Conservation (phyloP, 169 alveolate species). For the Plasmodium coatneyi region DNA sequence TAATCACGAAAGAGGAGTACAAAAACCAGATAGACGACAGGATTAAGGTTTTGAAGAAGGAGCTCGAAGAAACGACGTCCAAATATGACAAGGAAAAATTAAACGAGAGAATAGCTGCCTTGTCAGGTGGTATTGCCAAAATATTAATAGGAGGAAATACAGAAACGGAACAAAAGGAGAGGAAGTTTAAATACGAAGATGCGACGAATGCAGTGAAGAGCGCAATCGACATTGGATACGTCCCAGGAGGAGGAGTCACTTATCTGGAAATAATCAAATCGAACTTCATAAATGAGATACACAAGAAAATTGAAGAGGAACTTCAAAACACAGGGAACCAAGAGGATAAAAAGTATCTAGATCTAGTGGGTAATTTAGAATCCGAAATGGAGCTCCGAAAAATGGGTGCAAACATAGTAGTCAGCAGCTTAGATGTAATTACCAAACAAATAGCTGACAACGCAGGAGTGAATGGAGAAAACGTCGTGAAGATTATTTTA, state of each 20-base stretch:
- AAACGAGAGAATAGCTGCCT: constrained; percentile 91
- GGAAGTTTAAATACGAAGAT: constrained; percentile 88
- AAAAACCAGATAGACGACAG: constrained; percentile 74
- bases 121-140: constrained; percentile 92
- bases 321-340: constrained; percentile 28
- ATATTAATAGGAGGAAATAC: constrained; percentile 90
- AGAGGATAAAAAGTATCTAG: constrained; percentile 61
- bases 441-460: constrained; percentile 89
- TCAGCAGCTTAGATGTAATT: constrained; percentile 87
- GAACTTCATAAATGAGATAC: constrained; percentile 79
- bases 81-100: constrained; percentile 88
- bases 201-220: constrained; percentile 92
- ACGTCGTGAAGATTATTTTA: constrained; percentile 87
- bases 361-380: constrained; percentile 85
- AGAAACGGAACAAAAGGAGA: constrained; percentile 91
- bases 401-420: constrained; percentile 90
- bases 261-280: constrained; percentile 86
- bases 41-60: constrained; percentile 76
- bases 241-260: constrained; percentile 94
- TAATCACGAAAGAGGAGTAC: constrained; percentile 85
- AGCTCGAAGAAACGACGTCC: constrained; percentile 86
- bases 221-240: constrained; percentile 91
- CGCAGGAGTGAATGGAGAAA: constrained; percentile 89
- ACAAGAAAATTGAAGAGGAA: constrained; percentile 80
- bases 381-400: constrained; percentile 89